Conservation (phyloP, 169 alveolate genomes). For the Eimeria tenella region DNA sequence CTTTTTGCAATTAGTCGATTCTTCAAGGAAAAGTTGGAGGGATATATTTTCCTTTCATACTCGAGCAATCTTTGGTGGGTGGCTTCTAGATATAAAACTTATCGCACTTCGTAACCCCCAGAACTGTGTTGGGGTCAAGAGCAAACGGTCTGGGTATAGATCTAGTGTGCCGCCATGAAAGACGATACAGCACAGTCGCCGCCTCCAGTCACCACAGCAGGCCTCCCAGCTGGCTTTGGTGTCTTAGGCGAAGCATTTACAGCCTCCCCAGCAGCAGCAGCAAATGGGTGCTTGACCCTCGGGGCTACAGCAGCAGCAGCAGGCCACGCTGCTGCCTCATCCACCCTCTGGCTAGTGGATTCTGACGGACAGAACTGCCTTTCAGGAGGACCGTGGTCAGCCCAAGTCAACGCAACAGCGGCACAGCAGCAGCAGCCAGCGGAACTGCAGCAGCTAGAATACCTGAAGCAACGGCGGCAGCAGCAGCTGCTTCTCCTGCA, state of each 20-base stretch:
- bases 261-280: not conserved
- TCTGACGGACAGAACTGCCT: slow-evolving; percentile 46
- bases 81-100: not conserved
- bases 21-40: not conserved
- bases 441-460: slow-evolving; percentile 53
- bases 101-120: not conserved
- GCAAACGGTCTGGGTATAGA: not conserved
- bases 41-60: not conserved
- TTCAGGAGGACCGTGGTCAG: slow-evolving; percentile 15
- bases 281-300: not conserved
- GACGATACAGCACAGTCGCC: slow-evolving; percentile 33
- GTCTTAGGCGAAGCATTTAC: slow-evolving; percentile 37
- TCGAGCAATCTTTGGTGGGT: not conserved
- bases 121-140: not conserved
- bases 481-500: slow-evolving; percentile 65
- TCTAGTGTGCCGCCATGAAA: slow-evolving; percentile 15
- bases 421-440: slow-evolving; percentile 62
- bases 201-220: slow-evolving; percentile 14
- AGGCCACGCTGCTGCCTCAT: slow-evolving; percentile 62
- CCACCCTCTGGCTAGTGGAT: slow-evolving; percentile 39
- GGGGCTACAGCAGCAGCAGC: slow-evolving; percentile 24
- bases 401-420: slow-evolving; percentile 35
- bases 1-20: not conserved
- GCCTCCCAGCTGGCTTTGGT: slow-evolving; percentile 10
- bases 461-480: slow-evolving; percentile 56